Percentiles rank a stretch among this genome's conserved stretches.
Conservation (phyloP, 2,329 filamentous ascomycete genomes). For the Verticillium alfalfae region DNA sequence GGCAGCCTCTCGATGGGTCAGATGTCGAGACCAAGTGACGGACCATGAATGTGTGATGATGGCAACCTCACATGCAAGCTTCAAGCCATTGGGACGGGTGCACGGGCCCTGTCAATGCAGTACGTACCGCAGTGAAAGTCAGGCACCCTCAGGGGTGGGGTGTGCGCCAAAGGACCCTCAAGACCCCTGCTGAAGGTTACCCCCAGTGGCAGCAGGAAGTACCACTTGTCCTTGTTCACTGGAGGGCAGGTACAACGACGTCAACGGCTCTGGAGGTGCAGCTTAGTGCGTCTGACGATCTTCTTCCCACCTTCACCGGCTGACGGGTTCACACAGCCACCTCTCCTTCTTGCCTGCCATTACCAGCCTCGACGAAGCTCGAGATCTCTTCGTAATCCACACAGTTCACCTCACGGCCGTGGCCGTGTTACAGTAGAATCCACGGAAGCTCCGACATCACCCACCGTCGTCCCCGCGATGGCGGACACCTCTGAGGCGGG, state of each 20-base stretch:
- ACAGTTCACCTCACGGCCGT: not conserved
- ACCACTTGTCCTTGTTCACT: not conserved
- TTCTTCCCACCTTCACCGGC: not conserved
- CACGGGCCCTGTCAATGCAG: too few relatives aligned
- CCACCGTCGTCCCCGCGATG: not conserved
- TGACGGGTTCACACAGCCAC: not conserved
- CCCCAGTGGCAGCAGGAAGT: not conserved
- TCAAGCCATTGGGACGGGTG: too few relatives aligned
- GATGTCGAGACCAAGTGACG: not conserved
- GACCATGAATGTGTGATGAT: not conserved
- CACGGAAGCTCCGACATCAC: not conserved
- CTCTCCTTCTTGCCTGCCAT: not conserved
- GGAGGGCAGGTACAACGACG: not conserved
- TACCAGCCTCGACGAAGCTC: not conserved
- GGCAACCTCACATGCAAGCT: too few relatives aligned
- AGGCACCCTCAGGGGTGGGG: not conserved
- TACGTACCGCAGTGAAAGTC: not conserved
- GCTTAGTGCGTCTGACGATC: not conserved
- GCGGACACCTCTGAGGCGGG: not conserved
- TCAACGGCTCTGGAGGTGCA: not conserved
- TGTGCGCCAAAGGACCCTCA: not conserved
- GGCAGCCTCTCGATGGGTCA: not conserved
- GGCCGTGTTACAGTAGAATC: not conserved
- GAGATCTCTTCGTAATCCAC: not conserved
- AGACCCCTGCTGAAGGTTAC: not conserved